Evolutionary conservation across 805 yeast species (phyloP).

Genomic region (Starmerella etchellsii): DNA sequence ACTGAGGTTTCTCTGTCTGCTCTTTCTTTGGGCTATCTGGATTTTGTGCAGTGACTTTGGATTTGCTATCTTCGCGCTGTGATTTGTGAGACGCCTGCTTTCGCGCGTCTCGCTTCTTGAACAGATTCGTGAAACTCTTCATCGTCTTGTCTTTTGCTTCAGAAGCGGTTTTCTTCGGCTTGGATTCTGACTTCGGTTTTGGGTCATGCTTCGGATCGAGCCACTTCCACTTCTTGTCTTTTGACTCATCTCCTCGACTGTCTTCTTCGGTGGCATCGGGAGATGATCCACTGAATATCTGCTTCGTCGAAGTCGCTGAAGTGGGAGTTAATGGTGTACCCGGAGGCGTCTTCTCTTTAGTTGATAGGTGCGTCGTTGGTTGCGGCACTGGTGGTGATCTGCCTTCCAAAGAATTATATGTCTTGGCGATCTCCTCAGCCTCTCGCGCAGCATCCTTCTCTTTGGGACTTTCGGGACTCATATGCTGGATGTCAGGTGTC

Average conservation of each 20-base stretch:
- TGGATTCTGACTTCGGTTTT: constrained; percentile 3
- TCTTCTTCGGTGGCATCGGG: too few species aligned
- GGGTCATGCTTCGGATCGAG: constrained; percentile 5
- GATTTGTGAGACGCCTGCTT: background rate
- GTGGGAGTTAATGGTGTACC: too few species aligned
- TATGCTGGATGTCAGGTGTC: too few species aligned
- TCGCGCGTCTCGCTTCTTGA: constrained; percentile 19
- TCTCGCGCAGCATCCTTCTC: background rate
- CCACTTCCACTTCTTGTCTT: constrained; percentile 20
- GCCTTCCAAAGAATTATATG: background rate
- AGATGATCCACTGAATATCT: too few species aligned
- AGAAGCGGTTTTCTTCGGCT: constrained; percentile 1
- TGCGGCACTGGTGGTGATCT: too few species aligned
- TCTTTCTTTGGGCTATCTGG: background rate
- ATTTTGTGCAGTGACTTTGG: background rate
- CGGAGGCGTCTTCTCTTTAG: too few species aligned
- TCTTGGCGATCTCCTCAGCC: constrained; percentile 4
- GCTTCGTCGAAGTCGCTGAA: too few species aligned
- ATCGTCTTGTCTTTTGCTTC: background rate
- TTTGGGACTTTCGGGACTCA: background rate
- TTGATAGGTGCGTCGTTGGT: too few species aligned
- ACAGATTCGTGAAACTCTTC: constrained; percentile 17
- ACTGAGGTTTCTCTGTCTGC: background rate
- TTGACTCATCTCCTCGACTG: background rate
- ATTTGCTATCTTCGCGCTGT: background rate